phyloP scores from a whole-genome alignment of 768 basidiomycete genomes.

The Lactarius evosmus region DNA sequence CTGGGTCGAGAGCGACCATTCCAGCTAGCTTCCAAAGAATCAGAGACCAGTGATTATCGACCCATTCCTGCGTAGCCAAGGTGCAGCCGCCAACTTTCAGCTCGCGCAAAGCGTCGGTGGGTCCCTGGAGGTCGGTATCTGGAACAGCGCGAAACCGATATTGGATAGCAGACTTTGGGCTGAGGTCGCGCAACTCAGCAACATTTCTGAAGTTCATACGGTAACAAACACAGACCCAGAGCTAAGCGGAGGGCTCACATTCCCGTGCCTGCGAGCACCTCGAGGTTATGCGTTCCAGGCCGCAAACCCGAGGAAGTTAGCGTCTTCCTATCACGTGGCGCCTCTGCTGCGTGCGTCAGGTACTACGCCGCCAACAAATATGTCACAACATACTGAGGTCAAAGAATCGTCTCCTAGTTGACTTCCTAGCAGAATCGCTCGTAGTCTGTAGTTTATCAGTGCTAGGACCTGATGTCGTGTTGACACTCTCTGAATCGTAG shows the following conservation, averaged over 20 bases:
- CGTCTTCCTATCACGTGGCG: conserved; percentile 39
- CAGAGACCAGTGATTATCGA: conserved; percentile 86
- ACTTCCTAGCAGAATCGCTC: neutral
- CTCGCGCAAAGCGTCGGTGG: conserved; percentile 53
- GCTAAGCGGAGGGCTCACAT: conserved; percentile 39
- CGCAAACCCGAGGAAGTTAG: conserved; percentile 48
- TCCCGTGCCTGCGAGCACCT: conserved; percentile 48
- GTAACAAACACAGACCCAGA: neutral
- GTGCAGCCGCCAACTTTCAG: conserved; percentile 57
- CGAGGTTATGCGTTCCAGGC: conserved; percentile 45
- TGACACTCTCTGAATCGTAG: conserved; percentile 2
- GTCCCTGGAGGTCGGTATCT: conserved; percentile 26
- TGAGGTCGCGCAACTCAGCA: conserved; percentile 16
- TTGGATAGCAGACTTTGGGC: conserved; percentile 19
- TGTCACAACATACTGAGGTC: conserved; percentile 17
- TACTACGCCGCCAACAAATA: too few species aligned
- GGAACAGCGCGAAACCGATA: conserved; percentile 2
- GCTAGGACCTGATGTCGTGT: neutral
- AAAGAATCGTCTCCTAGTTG: conserved; percentile 17
- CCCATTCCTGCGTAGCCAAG: conserved; percentile 75
- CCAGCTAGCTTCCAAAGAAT: conserved; percentile 95
- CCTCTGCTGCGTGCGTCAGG: neutral
- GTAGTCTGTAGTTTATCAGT: neutral
- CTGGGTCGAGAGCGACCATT: conserved; percentile 72
- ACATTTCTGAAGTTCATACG: conserved; percentile 19